Evolutionary conservation across 768 basidiomycete genomes (phyloP).

Genomic region (Mycena metata): DNA sequence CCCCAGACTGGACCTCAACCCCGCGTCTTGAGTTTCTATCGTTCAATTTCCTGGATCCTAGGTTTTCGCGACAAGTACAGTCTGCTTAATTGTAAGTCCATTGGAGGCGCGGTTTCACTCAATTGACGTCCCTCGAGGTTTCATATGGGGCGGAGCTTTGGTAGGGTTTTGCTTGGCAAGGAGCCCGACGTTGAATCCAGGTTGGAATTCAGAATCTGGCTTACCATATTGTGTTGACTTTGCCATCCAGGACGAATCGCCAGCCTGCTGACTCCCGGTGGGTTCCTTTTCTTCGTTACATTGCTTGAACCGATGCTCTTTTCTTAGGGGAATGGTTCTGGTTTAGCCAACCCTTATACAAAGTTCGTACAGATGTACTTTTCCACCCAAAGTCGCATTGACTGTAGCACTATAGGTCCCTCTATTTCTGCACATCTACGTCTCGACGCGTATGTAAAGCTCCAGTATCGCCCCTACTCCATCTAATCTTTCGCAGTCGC

Average conservation of each 20-base stretch:
- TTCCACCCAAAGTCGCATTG: too few species aligned
- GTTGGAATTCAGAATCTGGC: background rate
- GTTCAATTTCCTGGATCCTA: conserved; percentile 43
- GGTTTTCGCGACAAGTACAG: conserved; percentile 44
- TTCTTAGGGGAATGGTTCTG: conserved; percentile 45
- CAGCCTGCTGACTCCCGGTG: conserved; percentile 16
- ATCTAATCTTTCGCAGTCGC: conserved; percentile 35
- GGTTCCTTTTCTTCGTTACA: background rate
- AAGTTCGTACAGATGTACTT: background rate
- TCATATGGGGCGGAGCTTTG: conserved; percentile 46
- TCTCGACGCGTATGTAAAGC: conserved; percentile 39
- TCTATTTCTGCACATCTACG: conserved; percentile 44
- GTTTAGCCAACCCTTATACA: conserved; percentile 40
- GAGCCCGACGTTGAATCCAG: conserved; percentile 38
- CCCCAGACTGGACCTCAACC: conserved; percentile 1
- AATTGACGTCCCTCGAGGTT: conserved; percentile 31
- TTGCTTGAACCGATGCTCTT: background rate
- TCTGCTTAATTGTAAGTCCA: conserved; percentile 38
- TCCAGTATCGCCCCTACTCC: background rate
- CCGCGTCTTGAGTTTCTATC: conserved; percentile 33
- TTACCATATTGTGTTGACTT: background rate
- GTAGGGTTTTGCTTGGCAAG: conserved; percentile 44
- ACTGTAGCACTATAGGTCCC: conserved; percentile 6
- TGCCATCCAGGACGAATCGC: background rate
- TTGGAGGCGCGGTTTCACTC: background rate